Conservation (phyloP, 2,329 filamentous ascomycete genomes). For the Fusarium kyushuense region DNA sequence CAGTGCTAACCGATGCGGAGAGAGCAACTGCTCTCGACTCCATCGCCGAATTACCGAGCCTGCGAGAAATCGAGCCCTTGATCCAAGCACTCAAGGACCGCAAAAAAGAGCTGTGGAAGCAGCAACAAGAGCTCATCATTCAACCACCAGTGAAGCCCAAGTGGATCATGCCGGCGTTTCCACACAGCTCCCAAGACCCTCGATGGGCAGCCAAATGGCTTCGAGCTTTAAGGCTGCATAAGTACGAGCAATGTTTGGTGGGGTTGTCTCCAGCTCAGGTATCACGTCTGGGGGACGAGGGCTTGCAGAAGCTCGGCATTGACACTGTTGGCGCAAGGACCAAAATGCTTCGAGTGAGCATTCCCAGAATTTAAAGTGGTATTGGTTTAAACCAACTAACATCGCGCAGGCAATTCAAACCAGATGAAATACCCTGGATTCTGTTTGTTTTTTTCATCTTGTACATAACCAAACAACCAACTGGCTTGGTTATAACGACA, state of each 20-base stretch:
- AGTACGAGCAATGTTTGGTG: conserved; percentile 42
- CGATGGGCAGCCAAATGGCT: conserved; percentile 46
- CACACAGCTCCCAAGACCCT: conserved; percentile 41
- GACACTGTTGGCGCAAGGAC: conserved; percentile 46
- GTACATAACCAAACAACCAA: conserved; percentile 8
- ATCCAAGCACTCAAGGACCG: conserved; percentile 46
- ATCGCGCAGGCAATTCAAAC: conserved; percentile 38
- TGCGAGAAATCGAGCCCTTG: conserved; percentile 46
- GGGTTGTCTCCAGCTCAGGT: conserved; percentile 44
- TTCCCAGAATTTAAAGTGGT: neutral
- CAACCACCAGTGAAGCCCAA: conserved; percentile 42
- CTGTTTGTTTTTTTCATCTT: neutral
- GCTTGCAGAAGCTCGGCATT: conserved; percentile 42
- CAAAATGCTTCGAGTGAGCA: conserved; percentile 45
- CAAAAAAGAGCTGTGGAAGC: conserved; percentile 44
- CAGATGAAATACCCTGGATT: conserved; percentile 21
- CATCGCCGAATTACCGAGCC: conserved; percentile 43
- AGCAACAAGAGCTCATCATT: conserved; percentile 44
- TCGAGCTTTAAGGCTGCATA: conserved; percentile 45
- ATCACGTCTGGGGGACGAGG: conserved; percentile 32
- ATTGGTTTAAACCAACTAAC: conserved; percentile 17
- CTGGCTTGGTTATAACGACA: conserved; percentile 16
- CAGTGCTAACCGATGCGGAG: conserved; percentile 43
- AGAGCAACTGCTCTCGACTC: conserved; percentile 39
- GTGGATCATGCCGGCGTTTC: conserved; percentile 45